Evolutionary conservation across 2,329 filamentous ascomycete species (phyloP), one percentile per base, ranked within the genome.

Genomic region (Aspergillus puulaauensis): DNA sequence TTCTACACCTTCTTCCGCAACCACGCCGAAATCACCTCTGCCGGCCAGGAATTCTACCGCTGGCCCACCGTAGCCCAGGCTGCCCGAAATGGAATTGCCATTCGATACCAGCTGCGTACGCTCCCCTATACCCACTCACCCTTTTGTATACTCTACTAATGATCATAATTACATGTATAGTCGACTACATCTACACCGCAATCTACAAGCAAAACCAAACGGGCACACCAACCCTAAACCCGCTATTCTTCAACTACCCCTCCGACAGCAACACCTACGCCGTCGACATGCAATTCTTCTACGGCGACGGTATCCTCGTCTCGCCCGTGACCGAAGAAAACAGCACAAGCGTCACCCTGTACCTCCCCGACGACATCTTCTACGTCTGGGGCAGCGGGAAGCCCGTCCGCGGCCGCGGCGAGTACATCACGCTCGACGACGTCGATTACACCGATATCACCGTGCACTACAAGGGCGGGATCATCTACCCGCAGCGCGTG

Each of bases 101-200:
- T 86, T 47, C 83, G 90, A n/a, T 93, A 93, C 75, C 81, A 83
- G 31, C 79, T 93, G 17, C 79, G 27, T 31, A 31, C 4, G 27
- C 3, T 8, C 9, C 24, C 24, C 24, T 27, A 24, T 24, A 19
- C 19, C 19, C 19, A 19, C 19, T 19, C 19, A 19, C 19, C 3
- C 19, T 19, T 19, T 3, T 1, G 3, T 19, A 24, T 2, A 24
- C 6, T 1, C 1, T 31, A 11, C 27, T 31, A 31, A 31, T 31
- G 21, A 21, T 4, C 21, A 4, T 21, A 3, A 21, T 4, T 19
- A 21, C 4, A 27, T 31, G 27, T 27, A 24, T 31, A 31, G 27
- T 93, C 9, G 90, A 92, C 67, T 93, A 93, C 75, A 80, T 90
- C 58, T 93, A 93, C 78, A 92, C 90, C 1, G 84, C 85, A 0